Evolutionary conservation across 2,329 filamentous ascomycete species (phyloP).

Genomic region (Talaromyces sp.): DNA sequence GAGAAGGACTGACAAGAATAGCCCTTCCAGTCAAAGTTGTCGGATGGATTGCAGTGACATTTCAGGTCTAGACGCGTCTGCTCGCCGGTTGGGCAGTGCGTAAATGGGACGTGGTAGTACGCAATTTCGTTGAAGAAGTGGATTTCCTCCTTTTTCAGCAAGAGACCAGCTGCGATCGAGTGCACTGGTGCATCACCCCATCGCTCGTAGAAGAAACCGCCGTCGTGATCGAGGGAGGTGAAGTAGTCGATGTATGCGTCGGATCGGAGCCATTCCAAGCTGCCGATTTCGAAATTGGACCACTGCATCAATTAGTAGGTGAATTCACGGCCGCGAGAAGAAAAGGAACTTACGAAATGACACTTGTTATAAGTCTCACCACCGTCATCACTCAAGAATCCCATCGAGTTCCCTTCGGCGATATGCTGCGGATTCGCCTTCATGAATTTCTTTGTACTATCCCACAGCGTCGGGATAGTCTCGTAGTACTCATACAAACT

Average conservation of each 20-base stretch:
- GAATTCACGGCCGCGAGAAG: slow-evolving; percentile 12
- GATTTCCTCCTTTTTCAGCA: slow-evolving; percentile 88
- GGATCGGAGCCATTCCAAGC: slow-evolving; percentile 87
- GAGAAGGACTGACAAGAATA: slow-evolving; percentile 75
- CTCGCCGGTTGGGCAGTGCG: slow-evolving; percentile 91
- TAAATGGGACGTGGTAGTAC: slow-evolving; percentile 97
- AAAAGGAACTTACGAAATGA: slow-evolving; percentile 71
- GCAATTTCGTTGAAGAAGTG: slow-evolving; percentile 99
- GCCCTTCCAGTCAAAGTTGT: slow-evolving; percentile 99
- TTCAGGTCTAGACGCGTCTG: slow-evolving; percentile 77
- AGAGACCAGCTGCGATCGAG: slow-evolving; percentile 85
- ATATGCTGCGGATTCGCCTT: slow-evolving; percentile 86
- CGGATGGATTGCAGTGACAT: slow-evolving; percentile 90
- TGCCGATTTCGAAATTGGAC: slow-evolving; percentile 98
- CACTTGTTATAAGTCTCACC: slow-evolving; percentile 95
- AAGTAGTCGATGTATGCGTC: slow-evolving; percentile 90
- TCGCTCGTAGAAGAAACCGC: slow-evolving; percentile 98
- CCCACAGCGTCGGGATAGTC: slow-evolving; percentile 94
- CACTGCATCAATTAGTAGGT: slow-evolving; percentile 55
- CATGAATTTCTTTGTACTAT: slow-evolving; percentile 92
- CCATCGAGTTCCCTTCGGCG: slow-evolving; percentile 77
- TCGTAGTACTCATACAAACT: slow-evolving; percentile 96
- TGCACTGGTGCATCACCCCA: slow-evolving; percentile 98
- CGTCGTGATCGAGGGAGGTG: slow-evolving; percentile 78
- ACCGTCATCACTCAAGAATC: slow-evolving; percentile 84